Evolutionary conservation across 1,284 basidiomycete species (phyloP), one percentile per base, ranked within the genome.

Genomic region (Agaricales sp.): DNA sequence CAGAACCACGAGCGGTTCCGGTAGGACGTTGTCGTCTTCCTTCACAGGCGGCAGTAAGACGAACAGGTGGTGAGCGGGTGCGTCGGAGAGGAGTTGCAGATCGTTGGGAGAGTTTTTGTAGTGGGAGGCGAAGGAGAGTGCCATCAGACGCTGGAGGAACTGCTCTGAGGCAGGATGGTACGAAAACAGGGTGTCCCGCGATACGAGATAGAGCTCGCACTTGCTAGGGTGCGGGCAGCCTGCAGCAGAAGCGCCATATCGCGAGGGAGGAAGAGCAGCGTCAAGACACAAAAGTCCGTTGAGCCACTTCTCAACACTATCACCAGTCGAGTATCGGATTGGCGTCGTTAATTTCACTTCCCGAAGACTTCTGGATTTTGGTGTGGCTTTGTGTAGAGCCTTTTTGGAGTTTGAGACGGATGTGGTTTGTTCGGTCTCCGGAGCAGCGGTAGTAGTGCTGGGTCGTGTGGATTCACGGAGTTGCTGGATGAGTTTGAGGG

Each of bases 61-160:
- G 57, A 98, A 99, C 11, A 99, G 78, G 58, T 95, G 91, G 61
- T 99, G 95, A 0, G 92, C 93, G 0, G 96, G 96, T 0, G 96
- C 96, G 61, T 99, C 96, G 4, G 88, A 92, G 65, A 99, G 80
- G 49, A 99, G 79, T 64, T 99, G 95, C 41, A 99, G 73, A 63
- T 99, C 96, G 63, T 99, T 99, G 18, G 96, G 96, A 61, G 94
- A 91, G 67, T 99, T 99, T 68, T 99, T 99, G 75, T 99, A 99
- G 66, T 99, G 96, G 46, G 84, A 87, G 1, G 95, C 90, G 48
- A 99, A 94, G 66, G 97, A 99, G 1, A 99, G 75, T 3, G 91
- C 87, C 93, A 98, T 97, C 87, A 99, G 93, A 43, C 94, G 82
- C 67, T 99, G 96, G 41, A 99, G 74, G 72, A 99, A 99, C 18